Evolutionary conservation across 352 stramenopile genomes (phyloP), one percentile per base, ranked within the genome.

Genomic region (Nothophytophthora sp.): DNA sequence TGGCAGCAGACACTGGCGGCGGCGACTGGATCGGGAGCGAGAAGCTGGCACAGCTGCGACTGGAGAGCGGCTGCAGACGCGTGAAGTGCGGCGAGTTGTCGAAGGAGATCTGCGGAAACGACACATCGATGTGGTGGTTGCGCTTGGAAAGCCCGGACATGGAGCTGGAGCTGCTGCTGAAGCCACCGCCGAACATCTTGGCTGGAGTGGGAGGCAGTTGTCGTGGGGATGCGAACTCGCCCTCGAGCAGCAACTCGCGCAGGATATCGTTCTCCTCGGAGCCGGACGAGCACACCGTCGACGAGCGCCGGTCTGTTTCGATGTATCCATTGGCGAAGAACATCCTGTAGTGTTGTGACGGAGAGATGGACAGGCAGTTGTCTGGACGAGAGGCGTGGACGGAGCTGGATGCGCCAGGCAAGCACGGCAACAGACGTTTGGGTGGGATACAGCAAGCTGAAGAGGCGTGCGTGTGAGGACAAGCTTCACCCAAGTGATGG

Each of bases 211-310:
- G 57, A 6, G 75, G 52, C 7, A 82, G 55, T n/a, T 82, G 74
- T 6, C 66, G 81, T 12, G 81, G 81, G n/a, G 79, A 90, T 4
- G 63, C 54, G 37, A 88, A 87, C 28, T 92, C 79, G 25, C 63
- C 65, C 8, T 92, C 78, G 16, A 90, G 70, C 9, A 92, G 60
- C 11, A 92, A 58, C 56, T 92, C 81, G 19, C 79, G 76, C 46
- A 92, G 50, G 30, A 92, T 89, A 56, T 92, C 81, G 33, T 67
- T 82, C 37, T 92, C 81, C 55, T 92, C 80, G 16, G 50, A 71
- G n/a, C n/a, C n/a, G n/a, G n/a, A n/a, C n/a, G n/a, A n/a, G 22
- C 34, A 35, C 36, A 40, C 53, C 30, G 47, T 27, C 13, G 70
- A 55, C n/a, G 60, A 47, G 9, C 77, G 73, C 10, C 81, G 75